Evolutionary conservation across 2,329 filamentous ascomycete species (phyloP), one percentile per base, ranked within the genome.

Genomic region (Amylocarpus encephaloides): DNA sequence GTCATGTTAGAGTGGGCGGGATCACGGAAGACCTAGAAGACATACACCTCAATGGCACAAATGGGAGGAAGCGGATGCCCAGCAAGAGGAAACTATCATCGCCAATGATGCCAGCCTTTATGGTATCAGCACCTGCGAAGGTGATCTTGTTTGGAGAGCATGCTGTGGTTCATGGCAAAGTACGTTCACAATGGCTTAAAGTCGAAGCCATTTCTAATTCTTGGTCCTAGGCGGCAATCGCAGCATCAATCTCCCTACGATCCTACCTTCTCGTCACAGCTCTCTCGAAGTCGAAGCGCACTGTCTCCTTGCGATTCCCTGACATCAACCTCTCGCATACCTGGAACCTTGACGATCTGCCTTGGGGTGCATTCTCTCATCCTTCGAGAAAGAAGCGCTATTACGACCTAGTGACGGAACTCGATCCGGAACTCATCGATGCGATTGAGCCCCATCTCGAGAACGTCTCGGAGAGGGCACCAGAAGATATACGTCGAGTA

Each of bases 61-160:
- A 42, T 32, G 58, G 54, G 48, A 48, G 15, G 11, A 46, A 45
- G 50, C 54, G 44, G 38, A 22, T 39, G 30, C 22, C 29, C 9
- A 6, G 50, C n/a, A 67, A 71, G 43, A 77, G 80, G 66, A 83
- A 80, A 60, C 70, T 74, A 54, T 84, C 80, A 10, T 80, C 71
- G 49, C 81, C 81, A 3, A 80, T 85, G 80, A 81, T 93, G 71
- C 91, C 92, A 39, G 75, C 91, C 54, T 98, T 98, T 67, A 95
- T 98, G 88, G 91, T 97, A 50, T 97, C 93, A 13, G 92, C 94
- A 2, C 93, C 93, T 0, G 94, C 92, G 57, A 98, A 98, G 69
- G 93, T 96, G 65, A 98, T 98, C 67, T 88, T 97, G 47, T 97
- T 92, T 71, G 93, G 93, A 59, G 93, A 98, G 69, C 93, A 98